Percentiles rank a stretch among this genome's conserved stretches.
These are phyloP conservation scores for Coemansia sp. DNA, from an alignment of 192 early-diverging fungal genomes.

Conservation along the genomic window DNA sequence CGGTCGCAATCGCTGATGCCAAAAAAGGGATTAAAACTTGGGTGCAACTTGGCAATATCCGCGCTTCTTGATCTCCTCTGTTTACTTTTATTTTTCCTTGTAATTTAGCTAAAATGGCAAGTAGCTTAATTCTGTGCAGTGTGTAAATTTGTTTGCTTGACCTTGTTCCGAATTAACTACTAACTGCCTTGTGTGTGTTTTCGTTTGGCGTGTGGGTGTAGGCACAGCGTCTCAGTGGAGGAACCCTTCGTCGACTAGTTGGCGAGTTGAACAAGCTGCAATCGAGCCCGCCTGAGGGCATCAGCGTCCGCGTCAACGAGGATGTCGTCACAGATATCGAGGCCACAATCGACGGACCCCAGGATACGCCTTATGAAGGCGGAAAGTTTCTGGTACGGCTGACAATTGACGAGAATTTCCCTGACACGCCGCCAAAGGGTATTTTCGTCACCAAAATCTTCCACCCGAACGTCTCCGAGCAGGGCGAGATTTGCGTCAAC, in stretches of 20 bases:
- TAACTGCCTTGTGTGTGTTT: not conserved
- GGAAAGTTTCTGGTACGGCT: conserved; percentile 78
- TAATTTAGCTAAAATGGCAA: conserved; percentile 8
- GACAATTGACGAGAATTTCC: conserved; percentile 71
- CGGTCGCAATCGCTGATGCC: not conserved
- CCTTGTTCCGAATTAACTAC: not conserved
- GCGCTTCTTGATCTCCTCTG: not conserved
- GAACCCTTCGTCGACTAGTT: conserved; percentile 55
- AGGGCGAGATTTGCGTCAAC: conserved; percentile 93
- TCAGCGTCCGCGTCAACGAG: conserved; percentile 70
- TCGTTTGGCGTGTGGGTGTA: conserved; percentile 4
- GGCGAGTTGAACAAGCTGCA: conserved; percentile 61
- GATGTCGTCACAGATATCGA: conserved; percentile 77
- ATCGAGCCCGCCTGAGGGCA: conserved; percentile 77
- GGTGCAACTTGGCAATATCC: not conserved
- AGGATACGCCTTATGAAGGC: conserved; percentile 82
- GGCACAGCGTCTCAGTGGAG: conserved; percentile 33
- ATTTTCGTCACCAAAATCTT: conserved; percentile 93
- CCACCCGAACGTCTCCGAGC: conserved; percentile 89
- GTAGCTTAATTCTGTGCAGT: not conserved
- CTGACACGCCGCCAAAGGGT: conserved; percentile 82
- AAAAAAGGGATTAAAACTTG: not conserved
- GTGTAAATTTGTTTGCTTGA: not conserved
- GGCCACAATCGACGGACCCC: conserved; percentile 82
- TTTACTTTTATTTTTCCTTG: not conserved